Conservation (phyloP, 1,284 basidiomycete genomes). For the Meira miltonrushii region DNA sequence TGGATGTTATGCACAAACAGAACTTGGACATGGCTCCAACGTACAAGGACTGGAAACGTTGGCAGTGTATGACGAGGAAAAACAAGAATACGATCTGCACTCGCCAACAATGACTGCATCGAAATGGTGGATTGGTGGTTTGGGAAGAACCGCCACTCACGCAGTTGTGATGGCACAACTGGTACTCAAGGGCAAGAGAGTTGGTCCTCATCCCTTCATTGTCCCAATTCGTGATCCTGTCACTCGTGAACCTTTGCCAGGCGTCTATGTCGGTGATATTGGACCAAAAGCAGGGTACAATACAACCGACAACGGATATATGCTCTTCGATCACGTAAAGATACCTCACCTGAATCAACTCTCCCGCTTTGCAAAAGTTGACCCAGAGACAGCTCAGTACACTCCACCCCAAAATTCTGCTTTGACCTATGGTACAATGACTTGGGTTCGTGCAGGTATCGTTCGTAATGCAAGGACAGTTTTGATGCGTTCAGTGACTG, state of each 20-base stretch:
- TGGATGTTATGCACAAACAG: constrained; percentile 46
- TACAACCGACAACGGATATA: constrained; percentile 52
- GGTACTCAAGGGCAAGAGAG: constrained; percentile 49
- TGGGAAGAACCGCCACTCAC: constrained; percentile 53
- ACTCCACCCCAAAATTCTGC: constrained; percentile 34
- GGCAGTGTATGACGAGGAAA: constrained; percentile 34
- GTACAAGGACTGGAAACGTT: constrained; percentile 43
- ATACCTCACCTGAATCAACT: constrained; percentile 54
- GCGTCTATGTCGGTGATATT: constrained; percentile 52
- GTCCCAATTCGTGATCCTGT: constrained; percentile 53
- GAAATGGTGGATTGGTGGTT: constrained; percentile 53
- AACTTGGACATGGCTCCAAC: constrained; percentile 45
- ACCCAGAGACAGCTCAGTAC: constrained; percentile 43
- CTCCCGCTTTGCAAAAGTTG: constrained; percentile 50
- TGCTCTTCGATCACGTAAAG: constrained; percentile 40
- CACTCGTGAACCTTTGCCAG: constrained; percentile 52
- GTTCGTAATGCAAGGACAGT: constrained; percentile 50
- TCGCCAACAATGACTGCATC: constrained; percentile 33
- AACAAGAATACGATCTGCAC: constrained; percentile 39
- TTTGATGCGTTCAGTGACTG: constrained; percentile 51
- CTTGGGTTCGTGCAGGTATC: constrained; percentile 52
- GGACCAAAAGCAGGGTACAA: constrained; percentile 52
- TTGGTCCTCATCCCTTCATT: constrained; percentile 53
- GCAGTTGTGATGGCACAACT: constrained; percentile 55
- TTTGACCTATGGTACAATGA: constrained; percentile 38